Conservation (phyloP, 2,329 filamentous ascomycete genomes). For the Bipolaris oryzae region DNA sequence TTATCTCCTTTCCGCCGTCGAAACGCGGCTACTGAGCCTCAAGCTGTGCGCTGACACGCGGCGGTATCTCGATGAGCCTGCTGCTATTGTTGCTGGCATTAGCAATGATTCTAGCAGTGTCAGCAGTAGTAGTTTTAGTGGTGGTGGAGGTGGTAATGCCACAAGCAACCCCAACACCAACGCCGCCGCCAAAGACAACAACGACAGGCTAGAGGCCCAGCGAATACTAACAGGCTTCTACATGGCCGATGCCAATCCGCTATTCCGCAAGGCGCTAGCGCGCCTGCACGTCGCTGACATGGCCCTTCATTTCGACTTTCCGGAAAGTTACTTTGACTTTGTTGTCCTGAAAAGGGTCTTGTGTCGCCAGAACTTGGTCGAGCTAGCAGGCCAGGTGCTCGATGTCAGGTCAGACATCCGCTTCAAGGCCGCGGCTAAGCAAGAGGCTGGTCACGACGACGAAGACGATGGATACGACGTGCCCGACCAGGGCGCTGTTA, state of each 20-base stretch:
- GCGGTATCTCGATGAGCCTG: constrained; percentile 8
- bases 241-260: constrained; percentile 24
- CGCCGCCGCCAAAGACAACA: constrained; percentile 1
- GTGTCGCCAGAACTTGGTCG: constrained; percentile 25
- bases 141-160: not conserved
- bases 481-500: constrained; percentile 5
- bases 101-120: not conserved
- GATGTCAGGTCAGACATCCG: constrained; percentile 36
- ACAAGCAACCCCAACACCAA: not conserved
- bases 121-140: not conserved
- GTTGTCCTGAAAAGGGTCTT: constrained; percentile 20
- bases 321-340: constrained; percentile 37
- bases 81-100: not conserved
- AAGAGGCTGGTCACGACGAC: not conserved
- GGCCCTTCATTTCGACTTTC: constrained; percentile 36
- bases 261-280: constrained; percentile 27
- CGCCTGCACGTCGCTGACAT: constrained; percentile 19
- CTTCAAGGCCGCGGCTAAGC: constrained; percentile 24
- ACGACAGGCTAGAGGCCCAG: constrained; percentile 23
- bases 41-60: constrained; percentile 23
- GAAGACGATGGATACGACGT: not conserved
- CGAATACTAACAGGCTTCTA: constrained; percentile 33
- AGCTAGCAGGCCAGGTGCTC: constrained; percentile 38
- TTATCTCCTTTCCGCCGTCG: constrained; percentile 20
- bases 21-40: constrained; percentile 16